Percentiles rank a stretch among this genome's conserved stretches.
Evolutionary conservation across 257 asterid genomes (phyloP).

Genomic region (Mitragyna speciosa): DNA sequence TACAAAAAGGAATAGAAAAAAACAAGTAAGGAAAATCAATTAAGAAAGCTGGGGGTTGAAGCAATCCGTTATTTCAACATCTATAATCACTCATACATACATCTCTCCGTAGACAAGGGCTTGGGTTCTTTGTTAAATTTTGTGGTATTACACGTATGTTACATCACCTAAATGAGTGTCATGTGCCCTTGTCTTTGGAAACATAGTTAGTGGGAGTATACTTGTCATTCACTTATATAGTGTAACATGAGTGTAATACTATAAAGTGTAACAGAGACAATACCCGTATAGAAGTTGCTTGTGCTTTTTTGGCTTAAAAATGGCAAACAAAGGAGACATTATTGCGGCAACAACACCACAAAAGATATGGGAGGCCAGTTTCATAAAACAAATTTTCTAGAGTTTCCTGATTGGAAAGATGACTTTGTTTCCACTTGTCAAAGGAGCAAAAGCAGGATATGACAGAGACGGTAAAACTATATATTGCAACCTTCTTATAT

Average conservation of each 20-base stretch:
- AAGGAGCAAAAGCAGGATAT: slow-evolving; percentile 3
- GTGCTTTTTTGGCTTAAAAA: neutral
- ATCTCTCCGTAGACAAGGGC: neutral
- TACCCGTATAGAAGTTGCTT: no score
- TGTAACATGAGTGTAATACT: no score
- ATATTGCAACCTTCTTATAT: neutral
- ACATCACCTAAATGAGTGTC: no score
- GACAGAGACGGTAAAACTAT: neutral
- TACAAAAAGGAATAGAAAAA: neutral
- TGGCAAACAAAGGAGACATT: neutral
- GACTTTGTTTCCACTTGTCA: slow-evolving; percentile 48
- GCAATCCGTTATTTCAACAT: neutral
- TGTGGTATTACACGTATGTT: no score
- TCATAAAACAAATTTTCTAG: slow-evolving; percentile 12
- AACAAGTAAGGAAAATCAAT: neutral
- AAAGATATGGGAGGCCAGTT: slow-evolving; percentile 23
- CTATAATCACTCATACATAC: neutral
- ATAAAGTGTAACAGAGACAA: no score
- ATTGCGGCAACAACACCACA: neutral
- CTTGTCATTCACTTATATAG: no score
- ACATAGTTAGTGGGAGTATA: no score
- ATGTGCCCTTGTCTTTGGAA: no score
- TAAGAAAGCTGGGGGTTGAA: neutral
- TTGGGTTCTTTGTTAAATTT: no score
- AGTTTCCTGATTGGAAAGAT: slow-evolving; percentile 35